Base-by-base conservation (phyloP, 73 alveolate species). In the Diophrys appendiculata region DNA sequence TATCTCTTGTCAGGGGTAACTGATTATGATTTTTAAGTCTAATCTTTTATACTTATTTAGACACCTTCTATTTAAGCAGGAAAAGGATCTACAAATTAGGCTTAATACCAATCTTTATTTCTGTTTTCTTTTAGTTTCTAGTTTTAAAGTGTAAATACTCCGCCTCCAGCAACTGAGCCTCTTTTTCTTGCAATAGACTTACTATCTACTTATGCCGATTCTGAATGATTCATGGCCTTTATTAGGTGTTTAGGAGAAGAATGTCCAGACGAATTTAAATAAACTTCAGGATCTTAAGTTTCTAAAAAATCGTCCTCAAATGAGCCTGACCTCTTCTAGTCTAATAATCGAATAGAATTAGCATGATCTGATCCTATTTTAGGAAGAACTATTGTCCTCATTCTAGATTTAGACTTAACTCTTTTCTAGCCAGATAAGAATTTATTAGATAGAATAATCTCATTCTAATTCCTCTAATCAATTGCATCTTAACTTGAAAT, bases 271-370 rank as follows among this genome's bases (percentile, higher is more conserved):
- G n/a, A n/a, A n/a, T n/a, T n/a, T n/a, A n/a, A 11, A 43, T 43
- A 11, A 18, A 43, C 60, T 11, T 43, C 60, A 11, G 5, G 5
- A 43, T 11, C 60, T 11, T 11, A 18, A 18, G 5, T 5, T 11
- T 5, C 18, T 5, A 43, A 43, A 11, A 11, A 5, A 43, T 43
- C 60, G 18, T 5, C n/a, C 5, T 43, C 60, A 43, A 43, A 11
- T 43, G 60, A 43, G 60, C 60, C 60, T 43, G 60, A 11, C 60
- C 60, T 43, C 18, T 43, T n/a, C n/a, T n/a, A n/a, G n/a, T n/a
- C n/a, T n/a, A n/a, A n/a, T n/a, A n/a, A n/a, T n/a, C n/a, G n/a
- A 43, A 43, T 43, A 5, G 18, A 43, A 43, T 43, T 43, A 43
- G n/a, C n/a, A 43, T 43, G 60, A 5, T 43, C 18, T 18, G 5